Conservation (phyloP, 768 basidiomycete genomes). For the Trametes cinnabarina region DNA sequence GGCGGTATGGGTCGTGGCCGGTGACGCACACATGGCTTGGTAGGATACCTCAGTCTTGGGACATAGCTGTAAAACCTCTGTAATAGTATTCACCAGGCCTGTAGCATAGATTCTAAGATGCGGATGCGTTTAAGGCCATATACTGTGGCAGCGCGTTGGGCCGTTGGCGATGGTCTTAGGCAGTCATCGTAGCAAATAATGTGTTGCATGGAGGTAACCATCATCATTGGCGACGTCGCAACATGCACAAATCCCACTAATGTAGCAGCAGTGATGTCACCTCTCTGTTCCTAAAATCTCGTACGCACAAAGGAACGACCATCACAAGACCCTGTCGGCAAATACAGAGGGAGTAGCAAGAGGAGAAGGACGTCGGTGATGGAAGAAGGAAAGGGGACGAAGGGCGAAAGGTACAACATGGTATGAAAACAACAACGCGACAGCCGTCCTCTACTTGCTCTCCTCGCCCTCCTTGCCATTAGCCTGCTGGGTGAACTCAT, state of each 20-base stretch:
- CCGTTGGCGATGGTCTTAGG: no score
- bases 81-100: conserved; percentile 7
- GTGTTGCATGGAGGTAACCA: conserved; percentile 1
- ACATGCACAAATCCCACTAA: conserved; percentile 15
- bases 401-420: conserved; percentile 21
- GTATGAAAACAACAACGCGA: conserved; percentile 23
- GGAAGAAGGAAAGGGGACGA: conserved; percentile 10
- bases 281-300: conserved; percentile 32
- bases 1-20: conserved; percentile 18
- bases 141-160: neutral
- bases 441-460: conserved; percentile 21
- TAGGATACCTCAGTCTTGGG: conserved; percentile 15
- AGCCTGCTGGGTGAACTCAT: conserved; percentile 63
- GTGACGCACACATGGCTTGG: neutral
- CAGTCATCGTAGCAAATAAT: no score
- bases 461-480: conserved; percentile 32
- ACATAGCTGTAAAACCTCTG: conserved; percentile 13
- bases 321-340: conserved; percentile 28
- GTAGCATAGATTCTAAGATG: conserved; percentile 7
- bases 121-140: neutral
- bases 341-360: conserved; percentile 21
- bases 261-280: conserved; percentile 24
- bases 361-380: conserved; percentile 15
- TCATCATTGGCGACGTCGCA: conserved; percentile 16
- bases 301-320: conserved; percentile 32